Conservation (phyloP, 441 rosid genomes). For the Melianthus villosus region DNA sequence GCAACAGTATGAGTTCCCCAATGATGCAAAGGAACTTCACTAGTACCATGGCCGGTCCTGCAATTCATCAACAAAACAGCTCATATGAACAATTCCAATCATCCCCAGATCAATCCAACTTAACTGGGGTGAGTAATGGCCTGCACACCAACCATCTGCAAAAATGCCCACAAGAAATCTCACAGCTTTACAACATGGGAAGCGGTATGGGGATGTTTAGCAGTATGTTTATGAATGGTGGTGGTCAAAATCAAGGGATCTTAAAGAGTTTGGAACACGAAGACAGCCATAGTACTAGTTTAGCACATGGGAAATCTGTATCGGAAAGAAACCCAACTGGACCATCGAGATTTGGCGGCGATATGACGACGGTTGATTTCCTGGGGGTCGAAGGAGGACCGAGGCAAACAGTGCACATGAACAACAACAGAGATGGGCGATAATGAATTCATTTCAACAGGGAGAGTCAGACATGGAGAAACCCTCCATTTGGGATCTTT, state of each 20-base stretch:
- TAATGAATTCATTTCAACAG: conserved; percentile 30
- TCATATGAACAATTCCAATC: conserved; percentile 21
- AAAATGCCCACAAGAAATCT: conserved; percentile 22
- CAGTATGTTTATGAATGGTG: conserved; percentile 19
- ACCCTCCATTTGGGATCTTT: conserved; percentile 42
- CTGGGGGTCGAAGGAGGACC: conserved; percentile 40
- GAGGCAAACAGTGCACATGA: conserved; percentile 15
- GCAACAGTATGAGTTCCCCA: conserved; percentile 43
- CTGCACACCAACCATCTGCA: conserved; percentile 11
- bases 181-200: conserved; percentile 20
- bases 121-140: no score
- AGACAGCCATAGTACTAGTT: conserved; percentile 11
- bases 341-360: conserved; percentile 16
- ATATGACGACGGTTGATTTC: conserved; percentile 38
- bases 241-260: conserved; percentile 14
- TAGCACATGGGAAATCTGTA: conserved; percentile 21
- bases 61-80: no score
- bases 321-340: conserved; percentile 10
- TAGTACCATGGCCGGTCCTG: conserved; percentile 27
- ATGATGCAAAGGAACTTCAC: conserved; percentile 52
- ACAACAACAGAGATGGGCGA: conserved; percentile 19
- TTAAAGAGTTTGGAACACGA: conserved; percentile 23
- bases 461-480: conserved; percentile 32
- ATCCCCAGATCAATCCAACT: conserved; percentile 12
- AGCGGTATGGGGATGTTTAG: conserved; percentile 31